These are phyloP conservation scores for Metschnikowia koreensis DNA, from an alignment of 805 yeast species.

Conservation along the genomic window DNA sequence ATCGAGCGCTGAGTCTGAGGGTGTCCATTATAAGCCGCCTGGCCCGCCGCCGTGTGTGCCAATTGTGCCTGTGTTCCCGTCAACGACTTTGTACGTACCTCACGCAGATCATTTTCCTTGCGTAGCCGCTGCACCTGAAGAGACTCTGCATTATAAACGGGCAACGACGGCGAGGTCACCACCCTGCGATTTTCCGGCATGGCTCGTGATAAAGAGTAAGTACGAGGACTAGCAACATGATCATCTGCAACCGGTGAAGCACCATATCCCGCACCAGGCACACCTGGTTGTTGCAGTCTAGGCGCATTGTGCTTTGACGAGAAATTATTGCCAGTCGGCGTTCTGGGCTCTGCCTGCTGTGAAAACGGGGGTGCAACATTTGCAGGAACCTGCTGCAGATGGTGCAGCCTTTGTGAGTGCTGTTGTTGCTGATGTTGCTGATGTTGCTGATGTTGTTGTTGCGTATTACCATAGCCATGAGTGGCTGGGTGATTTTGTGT, in stretches of 20 bases:
- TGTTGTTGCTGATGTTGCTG: background rate
- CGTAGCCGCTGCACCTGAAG: constrained; percentile 10
- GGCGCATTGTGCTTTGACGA: background rate
- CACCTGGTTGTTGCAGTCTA: background rate
- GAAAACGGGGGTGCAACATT: background rate
- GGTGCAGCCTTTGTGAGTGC: background rate
- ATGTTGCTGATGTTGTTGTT: background rate
- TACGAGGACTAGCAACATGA: background rate
- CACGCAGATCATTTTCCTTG: constrained; percentile 8
- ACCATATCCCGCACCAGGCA: background rate
- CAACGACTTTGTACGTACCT: constrained; percentile 14
- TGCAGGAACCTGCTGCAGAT: background rate
- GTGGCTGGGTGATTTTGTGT: too few species aligned
- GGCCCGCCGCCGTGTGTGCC: background rate
- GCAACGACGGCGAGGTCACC: constrained; percentile 15
- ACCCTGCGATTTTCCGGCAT: constrained; percentile 13
- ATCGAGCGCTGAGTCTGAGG: constrained; percentile 30
- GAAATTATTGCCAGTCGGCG: background rate
- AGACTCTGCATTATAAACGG: constrained; percentile 6
- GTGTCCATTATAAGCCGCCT: constrained; percentile 6
- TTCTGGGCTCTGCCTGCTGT: background rate
- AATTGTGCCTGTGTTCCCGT: constrained; percentile 11
- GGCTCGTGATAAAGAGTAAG: background rate
- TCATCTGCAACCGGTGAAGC: background rate
- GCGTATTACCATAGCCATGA: too few species aligned